Conservation (phyloP, 2,329 filamentous ascomycete species). For the Dactylellina parvicollis region DNA sequence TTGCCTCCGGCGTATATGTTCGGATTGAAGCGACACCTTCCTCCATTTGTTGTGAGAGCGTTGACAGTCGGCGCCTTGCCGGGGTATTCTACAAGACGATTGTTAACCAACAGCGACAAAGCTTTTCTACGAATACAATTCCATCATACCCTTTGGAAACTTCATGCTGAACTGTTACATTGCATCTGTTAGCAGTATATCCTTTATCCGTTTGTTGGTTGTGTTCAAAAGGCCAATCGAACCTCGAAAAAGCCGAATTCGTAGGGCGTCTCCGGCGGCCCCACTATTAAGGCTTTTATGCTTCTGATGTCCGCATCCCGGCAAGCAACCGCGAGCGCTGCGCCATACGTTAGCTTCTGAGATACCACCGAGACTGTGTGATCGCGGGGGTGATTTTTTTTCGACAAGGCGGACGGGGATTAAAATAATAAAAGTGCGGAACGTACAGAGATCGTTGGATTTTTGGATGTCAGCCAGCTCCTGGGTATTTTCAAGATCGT, state of each 20-base stretch:
- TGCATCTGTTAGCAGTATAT: slow-evolving; percentile 9
- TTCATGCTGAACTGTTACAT: slow-evolving; percentile 74
- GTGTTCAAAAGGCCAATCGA: slow-evolving; percentile 56
- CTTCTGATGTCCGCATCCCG: slow-evolving; percentile 88
- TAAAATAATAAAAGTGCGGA: too few relatives aligned
- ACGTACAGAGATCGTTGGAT: slow-evolving; percentile 81
- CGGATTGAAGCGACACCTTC: slow-evolving; percentile 89
- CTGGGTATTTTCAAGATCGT: slow-evolving; percentile 63
- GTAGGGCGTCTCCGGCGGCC: slow-evolving; percentile 92
- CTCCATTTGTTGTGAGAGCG: slow-evolving; percentile 86
- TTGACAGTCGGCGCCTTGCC: slow-evolving; percentile 70
- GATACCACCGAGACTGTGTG: too few relatives aligned
- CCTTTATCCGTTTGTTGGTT: background rate
- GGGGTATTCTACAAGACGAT: slow-evolving; percentile 76
- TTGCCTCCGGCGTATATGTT: slow-evolving; percentile 94
- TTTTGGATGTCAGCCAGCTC: slow-evolving; percentile 88
- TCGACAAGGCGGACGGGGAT: too few relatives aligned
- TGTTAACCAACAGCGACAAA: slow-evolving; percentile 2
- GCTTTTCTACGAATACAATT: background rate
- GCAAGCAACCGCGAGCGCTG: slow-evolving; percentile 86
- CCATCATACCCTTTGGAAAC: slow-evolving; percentile 74
- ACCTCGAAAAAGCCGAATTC: slow-evolving; percentile 98
- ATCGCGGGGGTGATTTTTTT: too few relatives aligned
- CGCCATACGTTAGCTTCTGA: slow-evolving; percentile 40
- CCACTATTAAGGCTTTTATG: slow-evolving; percentile 86